A percentile compares a stretch with the other conserved stretches of the same genome.
Conservation (phyloP, 352 stramenopile species). For the Phytophthora vignae region DNA sequence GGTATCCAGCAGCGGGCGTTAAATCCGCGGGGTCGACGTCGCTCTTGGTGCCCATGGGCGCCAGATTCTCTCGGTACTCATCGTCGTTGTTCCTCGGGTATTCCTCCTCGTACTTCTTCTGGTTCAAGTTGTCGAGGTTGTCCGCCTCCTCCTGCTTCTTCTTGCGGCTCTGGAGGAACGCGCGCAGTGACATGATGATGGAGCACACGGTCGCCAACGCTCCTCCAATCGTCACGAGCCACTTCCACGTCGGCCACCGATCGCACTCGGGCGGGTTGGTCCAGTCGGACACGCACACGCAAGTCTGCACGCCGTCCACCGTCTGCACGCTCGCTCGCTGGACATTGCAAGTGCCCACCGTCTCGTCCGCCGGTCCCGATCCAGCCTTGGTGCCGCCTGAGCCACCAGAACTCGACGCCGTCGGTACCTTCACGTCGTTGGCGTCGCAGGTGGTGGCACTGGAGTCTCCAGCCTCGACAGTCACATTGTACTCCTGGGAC, state of each 20-base stretch:
- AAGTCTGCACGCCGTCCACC: constrained; percentile 46
- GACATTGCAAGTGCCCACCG: constrained; percentile 55
- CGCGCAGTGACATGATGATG: constrained; percentile 58
- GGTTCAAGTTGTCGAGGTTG: constrained; percentile 11
- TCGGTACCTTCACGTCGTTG: constrained; percentile 22
- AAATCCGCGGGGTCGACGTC: constrained; percentile 47
- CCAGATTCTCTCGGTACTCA: constrained; percentile 23
- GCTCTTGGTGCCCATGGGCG: constrained; percentile 30
- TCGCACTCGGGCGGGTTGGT: constrained; percentile 60
- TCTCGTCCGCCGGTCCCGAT: constrained; percentile 25
- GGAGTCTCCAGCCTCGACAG: constrained; percentile 48
- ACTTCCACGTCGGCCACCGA: constrained; percentile 63
- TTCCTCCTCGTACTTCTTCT: constrained; percentile 27
- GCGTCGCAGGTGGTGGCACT: constrained; percentile 29
- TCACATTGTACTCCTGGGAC: constrained; percentile 55
- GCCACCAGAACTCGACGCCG: constrained; percentile 1
- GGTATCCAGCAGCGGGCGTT: constrained; percentile 36
- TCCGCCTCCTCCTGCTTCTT: constrained; percentile 41
- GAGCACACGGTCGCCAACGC: constrained; percentile 63
- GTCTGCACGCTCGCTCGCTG: constrained; percentile 57
- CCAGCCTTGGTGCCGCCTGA: constrained; percentile 14
- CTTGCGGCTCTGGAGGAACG: constrained; percentile 52
- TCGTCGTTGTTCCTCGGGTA: constrained; percentile 19
- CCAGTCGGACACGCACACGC: constrained; percentile 73
- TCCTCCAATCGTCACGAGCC: constrained; percentile 63